Base-by-base conservation (phyloP, 2,329 filamentous ascomycete species). In the Exophiala bonariae region DNA sequence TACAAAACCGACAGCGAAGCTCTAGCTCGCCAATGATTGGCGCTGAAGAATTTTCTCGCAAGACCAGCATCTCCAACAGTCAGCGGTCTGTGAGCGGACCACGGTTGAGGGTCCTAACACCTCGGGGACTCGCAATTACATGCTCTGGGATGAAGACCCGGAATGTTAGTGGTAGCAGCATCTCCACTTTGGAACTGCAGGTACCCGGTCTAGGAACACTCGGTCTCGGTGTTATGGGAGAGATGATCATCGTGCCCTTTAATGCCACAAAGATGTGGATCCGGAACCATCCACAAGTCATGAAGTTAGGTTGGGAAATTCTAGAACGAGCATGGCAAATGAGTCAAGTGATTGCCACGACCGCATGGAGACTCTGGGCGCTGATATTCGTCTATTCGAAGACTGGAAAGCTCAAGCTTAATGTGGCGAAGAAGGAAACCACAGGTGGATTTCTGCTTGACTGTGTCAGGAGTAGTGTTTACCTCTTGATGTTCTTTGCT, bases 331-430 rank as follows among this genome's bases (percentile, higher is more conserved):
- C 26, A n/a, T 49, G 49, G 51, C 49, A 51, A 22, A 59, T 59
- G 57, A 22, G 44, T 10, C 42, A 46, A 39, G 35, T 52, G 19
- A 51, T 55, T 28, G 31, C 31, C 11, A 41, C 23, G 23, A 59
- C 57, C n/a, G 44, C 30, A 10, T 49, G 38, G 38, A 42, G 32
- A 17, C 35, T 54, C 9, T 59, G 50, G 49, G 40, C 39, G 13
- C 33, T 58, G 11, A 23, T 54, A 8, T 55, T 52, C 40, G 52
- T 53, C 10, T 58, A 58, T 45, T 54, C 49, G 13, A 55, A 56
- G 16, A 58, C 55, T 3, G 57, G 57, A 11, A 55, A 49, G 36
- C 23, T 57, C 32, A 55, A 47, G 31, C 22, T 57, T 5, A 47
- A 45, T 8, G 17, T 38, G 4, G 36, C 20, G 13, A 50, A 52